These are phyloP conservation scores for Kingdonia uniflora DNA, from an alignment of 164 flowering plant genomes.

Conservation along the genomic window DNA sequence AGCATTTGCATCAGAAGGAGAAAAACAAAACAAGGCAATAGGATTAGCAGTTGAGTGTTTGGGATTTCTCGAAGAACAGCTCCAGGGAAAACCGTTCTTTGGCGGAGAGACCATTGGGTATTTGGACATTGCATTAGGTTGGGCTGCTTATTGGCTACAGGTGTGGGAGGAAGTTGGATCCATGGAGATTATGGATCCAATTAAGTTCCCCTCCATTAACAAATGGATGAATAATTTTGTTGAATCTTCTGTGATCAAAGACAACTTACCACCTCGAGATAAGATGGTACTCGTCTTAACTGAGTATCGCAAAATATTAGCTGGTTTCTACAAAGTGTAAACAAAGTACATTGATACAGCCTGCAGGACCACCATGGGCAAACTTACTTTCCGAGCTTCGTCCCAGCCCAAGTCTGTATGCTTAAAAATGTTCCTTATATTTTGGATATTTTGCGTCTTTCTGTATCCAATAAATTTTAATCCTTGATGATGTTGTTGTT, in stretches of 20 bases:
- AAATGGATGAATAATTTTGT: not conserved
- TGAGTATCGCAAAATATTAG: too few relatives aligned
- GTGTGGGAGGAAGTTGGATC: not conserved
- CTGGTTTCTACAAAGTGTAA: too few relatives aligned
- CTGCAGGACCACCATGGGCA: too few relatives aligned
- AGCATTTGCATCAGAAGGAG: not conserved
- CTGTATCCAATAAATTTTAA: too few relatives aligned
- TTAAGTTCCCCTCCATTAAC: not conserved
- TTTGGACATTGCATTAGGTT: slow-evolving; percentile 1
- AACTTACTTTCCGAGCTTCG: too few relatives aligned
- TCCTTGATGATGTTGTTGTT: too few relatives aligned
- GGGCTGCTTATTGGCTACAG: slow-evolving; percentile 1
- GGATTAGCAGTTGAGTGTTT: not conserved
- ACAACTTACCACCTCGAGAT: not conserved
- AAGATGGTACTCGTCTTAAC: not conserved
- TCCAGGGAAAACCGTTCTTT: not conserved
- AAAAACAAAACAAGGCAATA: not conserved
- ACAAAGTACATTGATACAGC: too few relatives aligned
- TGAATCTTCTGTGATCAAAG: not conserved
- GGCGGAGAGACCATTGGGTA: slow-evolving; percentile 2
- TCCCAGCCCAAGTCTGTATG: too few relatives aligned
- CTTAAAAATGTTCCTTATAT: too few relatives aligned
- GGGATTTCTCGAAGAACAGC: not conserved
- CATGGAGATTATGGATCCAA: not conserved
- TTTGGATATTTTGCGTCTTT: too few relatives aligned